Percentiles rank a stretch among this genome's conserved stretches.
These are phyloP conservation scores for Singerocomus inundabilis DNA, from an alignment of 1,284 basidiomycete genomes.

Conservation along the genomic window DNA sequence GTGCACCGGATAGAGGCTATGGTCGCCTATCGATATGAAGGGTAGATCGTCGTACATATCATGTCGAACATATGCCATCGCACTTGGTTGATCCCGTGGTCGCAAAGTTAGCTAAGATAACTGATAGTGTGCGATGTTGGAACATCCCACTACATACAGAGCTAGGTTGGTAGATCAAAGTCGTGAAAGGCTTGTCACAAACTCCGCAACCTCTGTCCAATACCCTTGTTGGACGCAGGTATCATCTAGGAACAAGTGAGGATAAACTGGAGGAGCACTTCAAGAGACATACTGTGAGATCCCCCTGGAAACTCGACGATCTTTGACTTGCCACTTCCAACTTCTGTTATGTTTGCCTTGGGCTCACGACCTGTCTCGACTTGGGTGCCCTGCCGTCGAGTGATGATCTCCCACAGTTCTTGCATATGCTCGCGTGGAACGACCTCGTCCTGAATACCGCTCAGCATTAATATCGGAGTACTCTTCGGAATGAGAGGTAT, in stretches of 20 bases:
- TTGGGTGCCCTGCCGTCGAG: constrained; percentile 42
- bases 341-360: constrained; percentile 33
- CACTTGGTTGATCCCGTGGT: neutral
- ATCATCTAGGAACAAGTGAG: constrained; percentile 47
- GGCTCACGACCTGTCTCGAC: constrained; percentile 30
- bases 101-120: neutral
- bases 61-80: neutral
- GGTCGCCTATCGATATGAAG: constrained; percentile 82
- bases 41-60: constrained; percentile 25
- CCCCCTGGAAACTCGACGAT: constrained; percentile 66
- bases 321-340: constrained; percentile 47
- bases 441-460: constrained; percentile 78
- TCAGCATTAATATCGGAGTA: constrained; percentile 86
- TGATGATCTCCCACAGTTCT: constrained; percentile 63
- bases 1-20: constrained; percentile 88
- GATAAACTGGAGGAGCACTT: neutral
- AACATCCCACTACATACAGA: constrained; percentile 9
- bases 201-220: constrained; percentile 60
- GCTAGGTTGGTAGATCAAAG: constrained; percentile 2
- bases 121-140: neutral
- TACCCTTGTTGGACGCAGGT: constrained; percentile 68
- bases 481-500: constrained; percentile 65
- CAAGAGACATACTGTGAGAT: constrained; percentile 59
- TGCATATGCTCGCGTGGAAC: constrained; percentile 88
- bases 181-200: constrained; percentile 42